Percentiles rank a stretch among this genome's conserved stretches.
Conservation (phyloP, 2,329 filamentous ascomycete species). For the Alternaria sp. region DNA sequence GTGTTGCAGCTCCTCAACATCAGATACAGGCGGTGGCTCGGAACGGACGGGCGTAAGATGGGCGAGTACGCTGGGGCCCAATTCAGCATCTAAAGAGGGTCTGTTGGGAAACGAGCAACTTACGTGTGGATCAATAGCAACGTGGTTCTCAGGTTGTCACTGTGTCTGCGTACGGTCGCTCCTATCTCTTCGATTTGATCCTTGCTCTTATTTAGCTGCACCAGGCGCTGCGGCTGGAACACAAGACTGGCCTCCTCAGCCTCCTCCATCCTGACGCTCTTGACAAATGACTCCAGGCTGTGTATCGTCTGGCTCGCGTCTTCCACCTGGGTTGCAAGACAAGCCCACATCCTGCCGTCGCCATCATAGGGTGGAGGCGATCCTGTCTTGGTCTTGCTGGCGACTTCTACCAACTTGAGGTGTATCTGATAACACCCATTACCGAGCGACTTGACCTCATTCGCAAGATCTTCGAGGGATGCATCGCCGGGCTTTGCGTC, state of each 20-base stretch:
- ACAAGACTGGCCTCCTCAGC: conserved; percentile 10
- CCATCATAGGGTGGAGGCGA: conserved; percentile 16
- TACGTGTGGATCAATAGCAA: conserved; percentile 29
- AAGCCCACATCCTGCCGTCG: conserved; percentile 26
- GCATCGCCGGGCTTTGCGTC: conserved; percentile 17
- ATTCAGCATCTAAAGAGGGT: conserved; percentile 3
- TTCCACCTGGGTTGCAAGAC: conserved; percentile 23
- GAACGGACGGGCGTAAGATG: conserved; percentile 11
- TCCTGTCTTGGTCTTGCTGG: conserved; percentile 8
- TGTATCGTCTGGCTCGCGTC: conserved; percentile 23
- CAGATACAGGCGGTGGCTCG: conserved; percentile 13
- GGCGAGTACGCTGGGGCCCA: conserved; percentile 13
- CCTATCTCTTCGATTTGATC: conserved; percentile 6
- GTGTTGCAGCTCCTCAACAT: conserved; percentile 15
- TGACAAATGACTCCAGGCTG: conserved; percentile 26
- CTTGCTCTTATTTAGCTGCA: conserved; percentile 12
- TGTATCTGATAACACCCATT: conserved; percentile 34
- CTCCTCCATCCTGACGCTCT: conserved; percentile 9
- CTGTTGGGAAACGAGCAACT: conserved; percentile 8
- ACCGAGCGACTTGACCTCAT: conserved; percentile 31
- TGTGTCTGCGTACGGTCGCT: conserved; percentile 24
- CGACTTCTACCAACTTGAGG: conserved; percentile 25
- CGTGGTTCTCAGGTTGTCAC: conserved; percentile 25
- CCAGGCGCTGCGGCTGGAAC: conserved; percentile 20
- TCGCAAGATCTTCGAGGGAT: conserved; percentile 19